Conservation (phyloP, 495 filamentous ascomycete genomes). For the Penicillium steckii region DNA sequence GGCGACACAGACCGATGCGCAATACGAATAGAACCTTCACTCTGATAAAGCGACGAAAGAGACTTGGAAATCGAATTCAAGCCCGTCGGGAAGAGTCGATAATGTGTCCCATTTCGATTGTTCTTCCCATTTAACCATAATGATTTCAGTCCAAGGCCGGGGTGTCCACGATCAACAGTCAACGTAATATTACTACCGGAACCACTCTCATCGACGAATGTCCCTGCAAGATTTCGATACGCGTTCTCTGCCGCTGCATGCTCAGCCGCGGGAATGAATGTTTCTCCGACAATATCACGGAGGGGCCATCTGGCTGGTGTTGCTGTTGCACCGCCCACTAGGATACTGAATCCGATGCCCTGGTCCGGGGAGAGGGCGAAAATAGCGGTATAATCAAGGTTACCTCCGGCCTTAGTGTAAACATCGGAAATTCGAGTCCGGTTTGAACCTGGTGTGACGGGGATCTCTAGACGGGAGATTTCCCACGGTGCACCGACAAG, state of each 20-base stretch:
- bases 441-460: constrained; percentile 12
- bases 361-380: constrained; percentile 18
- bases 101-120: not conserved
- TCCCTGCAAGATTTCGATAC: constrained; percentile 1
- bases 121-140: not conserved
- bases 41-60: constrained; percentile 3
- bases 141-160: not conserved
- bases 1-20: not conserved
- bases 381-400: constrained; percentile 9
- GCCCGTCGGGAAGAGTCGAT: constrained; percentile 4
- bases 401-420: constrained; percentile 16
- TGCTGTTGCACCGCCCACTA: constrained; percentile 2
- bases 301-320: constrained; percentile 8
- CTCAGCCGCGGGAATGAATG: constrained; percentile 6
- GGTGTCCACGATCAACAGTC: not conserved
- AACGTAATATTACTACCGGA: constrained; percentile 4
- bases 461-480: constrained; percentile 2
- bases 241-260: constrained; percentile 1
- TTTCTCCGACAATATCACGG: constrained; percentile 3
- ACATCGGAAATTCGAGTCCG: constrained; percentile 14
- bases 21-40: not conserved
- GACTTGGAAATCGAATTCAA: constrained; percentile 5
- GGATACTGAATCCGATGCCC: constrained; percentile 11
- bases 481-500: constrained; percentile 16
- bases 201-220: not conserved